Percentiles rank a stretch among this genome's conserved stretches.
These are phyloP conservation scores for Leccinum imitatum DNA, from an alignment of 768 basidiomycete species.

Conservation along the genomic window DNA sequence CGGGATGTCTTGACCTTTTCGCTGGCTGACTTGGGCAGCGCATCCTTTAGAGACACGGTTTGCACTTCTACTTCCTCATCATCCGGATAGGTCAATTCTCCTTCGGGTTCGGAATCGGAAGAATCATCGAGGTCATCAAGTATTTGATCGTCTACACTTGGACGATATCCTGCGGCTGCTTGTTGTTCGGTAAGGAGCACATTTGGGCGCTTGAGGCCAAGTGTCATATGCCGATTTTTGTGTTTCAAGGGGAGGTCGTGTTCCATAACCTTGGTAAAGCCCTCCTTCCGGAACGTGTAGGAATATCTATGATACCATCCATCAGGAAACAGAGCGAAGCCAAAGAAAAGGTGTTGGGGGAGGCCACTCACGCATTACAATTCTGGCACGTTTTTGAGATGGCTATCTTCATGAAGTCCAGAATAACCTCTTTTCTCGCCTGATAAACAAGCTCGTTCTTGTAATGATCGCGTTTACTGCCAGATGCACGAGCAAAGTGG, in stretches of 20 bases:
- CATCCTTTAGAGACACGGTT: slow-evolving; percentile 25
- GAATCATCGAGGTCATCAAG: slow-evolving; percentile 48
- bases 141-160: slow-evolving; percentile 25
- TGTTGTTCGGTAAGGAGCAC: slow-evolving; percentile 57
- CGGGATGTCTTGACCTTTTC: slow-evolving; percentile 74
- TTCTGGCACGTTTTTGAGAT: slow-evolving; percentile 76
- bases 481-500: slow-evolving; percentile 41
- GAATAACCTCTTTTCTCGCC: slow-evolving; percentile 77
- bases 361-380: slow-evolving; percentile 80
- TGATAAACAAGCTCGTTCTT: slow-evolving; percentile 89
- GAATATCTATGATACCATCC: slow-evolving; percentile 48
- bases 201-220: slow-evolving; percentile 67
- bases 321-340: slow-evolving; percentile 2
- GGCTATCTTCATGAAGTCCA: slow-evolving; percentile 73
- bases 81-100: slow-evolving; percentile 49
- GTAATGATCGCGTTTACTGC: slow-evolving; percentile 76
- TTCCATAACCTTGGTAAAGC: slow-evolving; percentile 91
- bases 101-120: slow-evolving; percentile 49
- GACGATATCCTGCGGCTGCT: slow-evolving; percentile 24
- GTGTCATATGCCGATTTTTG: slow-evolving; percentile 54
- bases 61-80: slow-evolving; percentile 47
- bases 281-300: slow-evolving; percentile 93
- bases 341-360: background rate
- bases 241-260: slow-evolving; percentile 83
- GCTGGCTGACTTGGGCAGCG: slow-evolving; percentile 69